Conservation (phyloP, 495 filamentous ascomycete species). For the Ascodesmis nigricans region DNA sequence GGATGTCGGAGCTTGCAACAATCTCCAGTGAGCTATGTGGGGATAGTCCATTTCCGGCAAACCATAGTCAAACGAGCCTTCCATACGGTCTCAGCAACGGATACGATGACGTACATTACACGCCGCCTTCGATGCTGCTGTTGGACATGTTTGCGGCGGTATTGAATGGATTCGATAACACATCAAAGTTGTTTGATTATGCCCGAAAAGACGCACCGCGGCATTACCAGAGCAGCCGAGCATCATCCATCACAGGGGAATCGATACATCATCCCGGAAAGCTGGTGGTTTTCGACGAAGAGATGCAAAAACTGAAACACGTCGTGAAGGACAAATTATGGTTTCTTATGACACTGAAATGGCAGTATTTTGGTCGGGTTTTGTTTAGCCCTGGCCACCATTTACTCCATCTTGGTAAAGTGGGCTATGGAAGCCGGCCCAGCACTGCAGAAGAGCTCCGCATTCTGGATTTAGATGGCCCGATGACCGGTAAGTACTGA, state of each 20-base stretch:
- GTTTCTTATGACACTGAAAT: conserved; percentile 20
- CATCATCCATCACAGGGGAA: background rate
- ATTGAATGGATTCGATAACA: conserved; percentile 3
- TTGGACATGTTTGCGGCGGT: conserved; percentile 6
- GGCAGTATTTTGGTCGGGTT: conserved; percentile 20
- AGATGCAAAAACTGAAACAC: conserved; percentile 2
- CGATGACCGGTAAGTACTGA: conserved; percentile 13
- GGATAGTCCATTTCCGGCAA: conserved; percentile 5
- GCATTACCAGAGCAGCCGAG: conserved; percentile 1
- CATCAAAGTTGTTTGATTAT: conserved; percentile 3
- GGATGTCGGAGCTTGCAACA: conserved; percentile 3
- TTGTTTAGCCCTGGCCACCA: conserved; percentile 21
- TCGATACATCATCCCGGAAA: conserved; percentile 1
- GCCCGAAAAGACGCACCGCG: conserved; percentile 1
- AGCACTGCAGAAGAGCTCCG: conserved; percentile 6
- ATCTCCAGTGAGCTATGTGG: conserved; percentile 4
- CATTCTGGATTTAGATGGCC: conserved; percentile 17
- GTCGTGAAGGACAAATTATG: conserved; percentile 12
- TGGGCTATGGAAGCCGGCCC: background rate
- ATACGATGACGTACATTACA: conserved; percentile 1
- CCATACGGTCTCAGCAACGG: conserved; percentile 5
- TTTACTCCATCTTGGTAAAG: conserved; percentile 9
- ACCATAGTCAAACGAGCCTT: too few species aligned
- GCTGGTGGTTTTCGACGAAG: conserved; percentile 9
- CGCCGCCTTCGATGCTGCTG: conserved; percentile 6